phyloP scores from a whole-genome alignment of 257 asterid species.

The Phtheirospermum japonicum region DNA sequence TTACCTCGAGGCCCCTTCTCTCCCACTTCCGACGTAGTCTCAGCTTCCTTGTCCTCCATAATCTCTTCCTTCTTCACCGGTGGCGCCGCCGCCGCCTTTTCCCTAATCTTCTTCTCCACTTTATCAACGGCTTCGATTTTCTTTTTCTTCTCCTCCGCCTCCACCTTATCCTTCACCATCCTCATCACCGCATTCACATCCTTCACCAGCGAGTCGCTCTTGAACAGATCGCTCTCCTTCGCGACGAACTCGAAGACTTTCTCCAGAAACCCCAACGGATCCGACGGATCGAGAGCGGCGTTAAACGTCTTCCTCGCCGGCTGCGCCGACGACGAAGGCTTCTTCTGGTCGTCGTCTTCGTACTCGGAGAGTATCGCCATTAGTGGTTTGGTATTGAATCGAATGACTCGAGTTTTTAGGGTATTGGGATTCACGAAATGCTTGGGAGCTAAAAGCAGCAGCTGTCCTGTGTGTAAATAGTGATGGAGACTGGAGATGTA shows the following conservation, averaged over 20 bases:
- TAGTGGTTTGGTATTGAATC: neutral
- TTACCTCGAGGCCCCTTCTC: conserved; percentile 52
- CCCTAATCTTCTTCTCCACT: conserved; percentile 30
- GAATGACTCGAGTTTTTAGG: neutral
- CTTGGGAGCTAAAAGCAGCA: too few species aligned
- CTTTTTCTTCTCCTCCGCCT: too few species aligned
- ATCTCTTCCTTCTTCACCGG: conserved; percentile 21
- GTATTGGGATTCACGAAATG: too few species aligned
- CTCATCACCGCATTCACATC: conserved; percentile 75
- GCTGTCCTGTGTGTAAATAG: too few species aligned
- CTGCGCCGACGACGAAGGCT: conserved; percentile 28
- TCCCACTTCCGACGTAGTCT: conserved; percentile 36
- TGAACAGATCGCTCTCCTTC: conserved; percentile 69
- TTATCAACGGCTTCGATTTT: too few species aligned
- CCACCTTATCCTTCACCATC: conserved; percentile 59
- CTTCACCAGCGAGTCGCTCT: conserved; percentile 56
- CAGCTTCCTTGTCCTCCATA: conserved; percentile 20
- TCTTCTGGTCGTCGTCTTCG: conserved; percentile 46
- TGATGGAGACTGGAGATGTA: too few species aligned
- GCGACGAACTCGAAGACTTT: conserved; percentile 63
- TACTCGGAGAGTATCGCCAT: conserved; percentile 78
- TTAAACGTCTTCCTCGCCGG: conserved; percentile 42
- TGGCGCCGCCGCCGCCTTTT: conserved; percentile 25
- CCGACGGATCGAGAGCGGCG: conserved; percentile 57
- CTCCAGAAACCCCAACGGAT: conserved; percentile 69